Conservation (phyloP, 495 filamentous ascomycete species). For the Aspergillus haitiensis region DNA sequence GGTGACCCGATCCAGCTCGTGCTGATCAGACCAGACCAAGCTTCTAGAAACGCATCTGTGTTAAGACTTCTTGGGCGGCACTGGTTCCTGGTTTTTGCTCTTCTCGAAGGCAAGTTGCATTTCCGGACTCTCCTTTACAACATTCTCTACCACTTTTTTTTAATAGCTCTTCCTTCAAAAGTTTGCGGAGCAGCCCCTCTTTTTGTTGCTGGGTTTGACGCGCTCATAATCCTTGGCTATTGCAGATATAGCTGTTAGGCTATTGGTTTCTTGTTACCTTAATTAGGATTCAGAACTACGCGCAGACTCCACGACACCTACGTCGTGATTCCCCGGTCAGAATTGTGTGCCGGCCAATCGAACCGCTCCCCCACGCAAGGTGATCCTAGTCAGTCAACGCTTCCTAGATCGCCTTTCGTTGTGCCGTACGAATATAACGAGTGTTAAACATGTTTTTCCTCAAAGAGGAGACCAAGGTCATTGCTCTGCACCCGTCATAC, state of each 20-base stretch:
- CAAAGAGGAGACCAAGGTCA: constrained; percentile 87
- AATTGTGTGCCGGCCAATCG: not conserved
- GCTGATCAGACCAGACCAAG: constrained; percentile 15
- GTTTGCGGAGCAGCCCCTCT: not conserved
- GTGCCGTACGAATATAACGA: not conserved
- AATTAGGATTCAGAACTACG: not conserved
- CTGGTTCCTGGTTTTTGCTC: constrained; percentile 2
- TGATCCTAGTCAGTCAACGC: not conserved
- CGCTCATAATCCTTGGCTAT: constrained; percentile 6
- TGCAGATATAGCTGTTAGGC: constrained; percentile 2
- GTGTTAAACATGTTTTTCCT: constrained; percentile 84
- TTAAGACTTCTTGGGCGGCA: constrained; percentile 4
- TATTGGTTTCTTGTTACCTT: not conserved
- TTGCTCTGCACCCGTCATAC: constrained; percentile 93
- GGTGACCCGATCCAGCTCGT: constrained; percentile 19
- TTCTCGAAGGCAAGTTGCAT: constrained; percentile 11
- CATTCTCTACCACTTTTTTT: not conserved
- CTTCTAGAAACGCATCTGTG: constrained; percentile 13
- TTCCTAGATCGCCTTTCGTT: not conserved
- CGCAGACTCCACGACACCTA: not conserved
- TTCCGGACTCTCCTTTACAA: not conserved
- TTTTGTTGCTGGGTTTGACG: constrained; percentile 9
- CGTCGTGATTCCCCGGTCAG: not conserved
- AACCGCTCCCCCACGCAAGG: not conserved
- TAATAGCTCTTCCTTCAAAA: not conserved